Evolutionary conservation across 495 filamentous ascomycete species (phyloP), one percentile per base, ranked within the genome.

Genomic region (Penicillium ochrochloron): DNA sequence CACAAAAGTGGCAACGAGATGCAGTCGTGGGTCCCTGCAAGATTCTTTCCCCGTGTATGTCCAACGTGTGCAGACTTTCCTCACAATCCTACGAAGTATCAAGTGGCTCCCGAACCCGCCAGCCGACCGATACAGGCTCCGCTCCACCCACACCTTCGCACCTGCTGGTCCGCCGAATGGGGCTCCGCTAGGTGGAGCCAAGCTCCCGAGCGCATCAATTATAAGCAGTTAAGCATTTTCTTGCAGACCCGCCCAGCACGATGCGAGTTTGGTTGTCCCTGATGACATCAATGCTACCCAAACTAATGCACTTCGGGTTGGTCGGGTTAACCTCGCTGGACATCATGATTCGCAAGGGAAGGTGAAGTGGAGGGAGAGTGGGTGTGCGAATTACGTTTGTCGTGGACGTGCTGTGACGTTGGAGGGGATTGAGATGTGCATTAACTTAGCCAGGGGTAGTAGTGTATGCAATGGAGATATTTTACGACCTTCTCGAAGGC

Each of bases 141-240:
- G 34, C 53, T 61, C 59, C 61, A 67, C 61, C 54, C 41, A 53
- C 8, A 57, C 17, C 21, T 41, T 23, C 19, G 17, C 35, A 15
- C 50, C 27, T 44, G 41, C 62, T 54, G 64, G 70, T 67, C 27
- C 50, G 57, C 60, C 66, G 60, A 59, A 69, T 70, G 63, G 33
- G 31, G 54, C 29, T 58, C 54, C 57, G 48, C 57, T 29, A 3
- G 57, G 66, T 66, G 68, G 69, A 65, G 60, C 66, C 61, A 63
- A 61, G 63, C 63, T 56, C 61, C 66, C 66, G 70, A 39, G 67
- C 69, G 66, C 68, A 68, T 71, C 71, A 69, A 71, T 73, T 57
- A 71, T 60, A 60, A 39, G 58, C 34, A 37, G 64, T 66, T 70
- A 73, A 71, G 64, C 68, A 71, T 71, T 70, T 66, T 55, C 31